These are phyloP conservation scores for Trichosporon ovoides DNA, from an alignment of 1,284 basidiomycete species.

Conservation along the genomic window DNA sequence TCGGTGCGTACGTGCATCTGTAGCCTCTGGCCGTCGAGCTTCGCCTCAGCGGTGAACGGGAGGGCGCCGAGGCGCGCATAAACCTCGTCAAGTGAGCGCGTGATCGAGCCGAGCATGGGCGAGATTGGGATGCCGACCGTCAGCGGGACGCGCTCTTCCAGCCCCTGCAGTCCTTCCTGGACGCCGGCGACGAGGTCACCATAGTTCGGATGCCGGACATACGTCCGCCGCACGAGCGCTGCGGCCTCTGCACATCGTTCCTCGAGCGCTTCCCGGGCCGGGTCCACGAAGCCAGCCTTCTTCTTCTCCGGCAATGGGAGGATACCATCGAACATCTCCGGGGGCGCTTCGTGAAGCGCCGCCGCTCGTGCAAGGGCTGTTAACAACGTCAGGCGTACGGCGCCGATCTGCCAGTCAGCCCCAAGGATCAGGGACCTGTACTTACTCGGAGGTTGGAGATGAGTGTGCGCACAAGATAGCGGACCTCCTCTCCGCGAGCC, in stretches of 20 bases:
- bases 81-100: constrained; percentile 75
- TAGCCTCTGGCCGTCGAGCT: constrained; percentile 81
- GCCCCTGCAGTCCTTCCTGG: constrained; percentile 59
- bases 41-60: constrained; percentile 71
- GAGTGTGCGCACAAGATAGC: constrained; percentile 76
- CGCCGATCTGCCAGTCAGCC: constrained; percentile 61
- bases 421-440: not conserved
- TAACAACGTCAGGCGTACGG: constrained; percentile 75
- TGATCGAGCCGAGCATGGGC: constrained; percentile 55
- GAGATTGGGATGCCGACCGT: constrained; percentile 61
- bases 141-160: constrained; percentile 64
- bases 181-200: constrained; percentile 67
- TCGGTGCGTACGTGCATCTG: constrained; percentile 65
- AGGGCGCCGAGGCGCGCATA: constrained; percentile 64
- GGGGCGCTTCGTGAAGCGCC: constrained; percentile 55
- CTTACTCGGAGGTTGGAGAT: constrained; percentile 71
- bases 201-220: constrained; percentile 84
- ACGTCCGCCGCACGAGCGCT: constrained; percentile 65
- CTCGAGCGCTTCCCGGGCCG: constrained; percentile 52
- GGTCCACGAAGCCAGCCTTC: constrained; percentile 43
- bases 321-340: constrained; percentile 48
- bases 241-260: constrained; percentile 57
- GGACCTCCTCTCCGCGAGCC: constrained; percentile 76
- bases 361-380: constrained; percentile 76
- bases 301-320: constrained; percentile 43